Percentiles rank a stretch among this genome's conserved stretches.
Evolutionary conservation across 768 basidiomycete species (phyloP).

Genomic region (Boletus vermiculosoides): DNA sequence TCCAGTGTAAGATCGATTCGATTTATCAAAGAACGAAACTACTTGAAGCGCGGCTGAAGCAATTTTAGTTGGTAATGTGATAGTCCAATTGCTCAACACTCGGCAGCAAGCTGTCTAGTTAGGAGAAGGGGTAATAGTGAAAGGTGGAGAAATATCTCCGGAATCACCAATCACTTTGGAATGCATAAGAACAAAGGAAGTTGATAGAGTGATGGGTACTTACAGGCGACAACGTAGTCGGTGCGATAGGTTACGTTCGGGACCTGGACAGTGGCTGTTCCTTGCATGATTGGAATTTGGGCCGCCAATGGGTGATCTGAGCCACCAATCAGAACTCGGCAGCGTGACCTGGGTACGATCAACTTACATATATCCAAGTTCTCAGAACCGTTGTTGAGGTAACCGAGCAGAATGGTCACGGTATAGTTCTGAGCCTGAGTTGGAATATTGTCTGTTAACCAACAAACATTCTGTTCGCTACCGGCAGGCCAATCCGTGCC

Average conservation of each 20-base stretch:
- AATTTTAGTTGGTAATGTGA: background rate
- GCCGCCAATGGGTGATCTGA: conserved; percentile 58
- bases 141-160: conserved; percentile 57
- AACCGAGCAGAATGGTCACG: conserved; percentile 48
- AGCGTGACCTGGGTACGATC: too few species aligned
- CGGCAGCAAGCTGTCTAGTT: background rate
- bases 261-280: conserved; percentile 49
- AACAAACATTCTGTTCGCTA: conserved; percentile 40
- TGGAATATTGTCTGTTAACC: conserved; percentile 42
- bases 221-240: conserved; percentile 63
- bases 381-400: conserved; percentile 37
- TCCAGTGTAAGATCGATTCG: conserved; percentile 6
- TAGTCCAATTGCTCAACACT: background rate
- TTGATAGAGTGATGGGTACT: conserved; percentile 29
- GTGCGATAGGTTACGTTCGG: conserved; percentile 43
- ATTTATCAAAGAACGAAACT: conserved; percentile 8
- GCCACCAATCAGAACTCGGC: conserved; percentile 7
- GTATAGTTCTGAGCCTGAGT: conserved; percentile 32
- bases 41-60: conserved; percentile 1
- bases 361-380: conserved; percentile 50
- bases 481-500: conserved; percentile 39
- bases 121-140: conserved; percentile 44
- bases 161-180: conserved; percentile 63
- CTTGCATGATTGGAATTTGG: conserved; percentile 51
- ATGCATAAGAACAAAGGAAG: background rate